Base-by-base conservation (phyloP, 2,329 filamentous ascomycete genomes). In the Malbranchea cinnamomea region DNA sequence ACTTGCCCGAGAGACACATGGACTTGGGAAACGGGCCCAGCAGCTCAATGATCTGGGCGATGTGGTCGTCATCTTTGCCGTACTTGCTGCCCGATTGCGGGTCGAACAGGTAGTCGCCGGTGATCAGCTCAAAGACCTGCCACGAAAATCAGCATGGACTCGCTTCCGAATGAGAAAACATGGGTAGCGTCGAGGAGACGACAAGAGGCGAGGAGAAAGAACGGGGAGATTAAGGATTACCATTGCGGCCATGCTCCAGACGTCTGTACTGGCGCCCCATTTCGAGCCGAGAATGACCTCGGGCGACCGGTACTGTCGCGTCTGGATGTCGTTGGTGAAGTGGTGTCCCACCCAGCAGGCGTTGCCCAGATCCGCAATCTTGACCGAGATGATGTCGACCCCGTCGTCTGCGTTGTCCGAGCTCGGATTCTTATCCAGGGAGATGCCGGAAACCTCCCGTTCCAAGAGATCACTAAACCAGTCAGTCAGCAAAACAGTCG, bases 171-270 rank as follows among this genome's bases (percentile, higher is more conserved):
- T n/a, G n/a, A n/a, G n/a, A n/a, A n/a, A n/a, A n/a, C n/a, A n/a
- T n/a, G n/a, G n/a, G n/a, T n/a, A n/a, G n/a, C n/a, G n/a, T n/a
- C n/a, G n/a, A 15, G 12, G 22, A 33, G 43, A 37, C 23, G 29
- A 31, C 2, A 14, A 22, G 16, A 31, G 18, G 11, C 12, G 7
- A 14, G 13, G 14, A 20, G 25, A n/a, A 14, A 26, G 17, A 19
- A 20, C 27, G 23, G 15, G 28, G 12, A n/a, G 17, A 16, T 4
- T 6, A 6, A 13, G 28, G 50, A 73, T 46, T 67, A 95, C 89
- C 89, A 98, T 98, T 43, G 81, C 81, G 35, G 89, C 85, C 89
- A 98, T 98, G 59, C 87, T 95, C 89, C 89, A 98, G 5, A 95
- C 81, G 57, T 98, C 89, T 2, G 89, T 95, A 52, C 87, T 95